Evolutionary conservation across 169 alveolate species (phyloP).

Genomic region (Miamiensis avidus): DNA sequence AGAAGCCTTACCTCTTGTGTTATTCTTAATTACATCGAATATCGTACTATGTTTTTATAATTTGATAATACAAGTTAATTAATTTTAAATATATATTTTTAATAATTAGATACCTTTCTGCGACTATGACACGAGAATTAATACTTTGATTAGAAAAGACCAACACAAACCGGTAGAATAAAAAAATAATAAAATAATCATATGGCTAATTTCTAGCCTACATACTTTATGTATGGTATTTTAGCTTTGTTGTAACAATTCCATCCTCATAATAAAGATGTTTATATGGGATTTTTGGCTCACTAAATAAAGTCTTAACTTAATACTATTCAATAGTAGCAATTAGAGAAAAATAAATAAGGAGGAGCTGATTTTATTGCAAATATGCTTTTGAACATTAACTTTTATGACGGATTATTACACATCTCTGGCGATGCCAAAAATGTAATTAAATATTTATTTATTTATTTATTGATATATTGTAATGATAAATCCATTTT

Average conservation of each 20-base stretch:
- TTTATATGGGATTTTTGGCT: neutral
- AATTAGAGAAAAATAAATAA: neutral
- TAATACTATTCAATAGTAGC: neutral
- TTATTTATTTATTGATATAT: too few species aligned
- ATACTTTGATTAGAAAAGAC: conserved; percentile 15
- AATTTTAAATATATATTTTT: neutral
- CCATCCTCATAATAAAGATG: conserved; percentile 13
- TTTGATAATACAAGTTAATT: neutral
- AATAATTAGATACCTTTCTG: conserved; percentile 1
- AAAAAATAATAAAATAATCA: neutral
- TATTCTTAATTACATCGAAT: conserved; percentile 1
- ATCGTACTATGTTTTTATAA: neutral
- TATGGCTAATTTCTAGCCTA: conserved; percentile 9
- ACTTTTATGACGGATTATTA: neutral
- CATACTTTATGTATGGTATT: conserved; percentile 26
- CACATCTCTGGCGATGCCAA: neutral
- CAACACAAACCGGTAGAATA: neutral
- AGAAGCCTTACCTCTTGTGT: conserved; percentile 33
- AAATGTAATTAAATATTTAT: too few species aligned
- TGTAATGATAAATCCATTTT: too few species aligned
- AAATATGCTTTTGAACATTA: too few species aligned
- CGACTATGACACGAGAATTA: conserved; percentile 25
- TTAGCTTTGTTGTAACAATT: conserved; percentile 31
- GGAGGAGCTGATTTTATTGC: neutral
- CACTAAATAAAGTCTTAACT: too few species aligned